phyloP scores from a whole-genome alignment of 208 protist genomes.

The Wallacemonas collosoma region DNA sequence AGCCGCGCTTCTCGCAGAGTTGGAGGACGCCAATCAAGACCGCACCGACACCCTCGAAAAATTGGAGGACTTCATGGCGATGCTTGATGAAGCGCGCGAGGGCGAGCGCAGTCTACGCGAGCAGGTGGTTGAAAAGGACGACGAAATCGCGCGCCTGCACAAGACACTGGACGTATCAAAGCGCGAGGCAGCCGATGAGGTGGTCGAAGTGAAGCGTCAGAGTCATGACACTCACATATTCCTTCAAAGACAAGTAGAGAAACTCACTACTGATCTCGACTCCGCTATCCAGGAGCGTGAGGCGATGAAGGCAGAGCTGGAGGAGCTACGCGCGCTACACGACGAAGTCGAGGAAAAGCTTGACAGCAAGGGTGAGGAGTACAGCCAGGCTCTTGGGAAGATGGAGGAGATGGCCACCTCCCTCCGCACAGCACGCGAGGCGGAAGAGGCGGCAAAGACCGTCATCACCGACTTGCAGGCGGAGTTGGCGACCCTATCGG shows the following conservation, averaged over 20 bases:
- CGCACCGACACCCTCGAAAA: conserved; percentile 30
- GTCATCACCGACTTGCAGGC: neutral
- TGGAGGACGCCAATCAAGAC: conserved; percentile 30
- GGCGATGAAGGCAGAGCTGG: neutral
- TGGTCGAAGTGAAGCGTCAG: neutral
- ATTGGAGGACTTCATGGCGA: conserved; percentile 40
- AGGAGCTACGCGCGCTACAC: neutral
- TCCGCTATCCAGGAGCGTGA: neutral
- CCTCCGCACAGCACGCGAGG: neutral
- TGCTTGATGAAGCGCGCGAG: conserved; percentile 37
- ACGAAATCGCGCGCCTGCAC: neutral
- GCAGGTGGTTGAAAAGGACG: neutral
- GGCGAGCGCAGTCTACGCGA: conserved; percentile 17
- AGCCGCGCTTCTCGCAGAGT: neutral
- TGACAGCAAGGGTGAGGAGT: conserved; percentile 3
- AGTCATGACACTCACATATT: neutral
- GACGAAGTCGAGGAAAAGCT: neutral
- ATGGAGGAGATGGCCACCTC: conserved; percentile 10
- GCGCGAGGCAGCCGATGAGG: neutral
- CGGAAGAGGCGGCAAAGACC: neutral
- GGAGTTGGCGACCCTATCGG: neutral
- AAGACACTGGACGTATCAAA: neutral
- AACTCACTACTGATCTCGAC: neutral
- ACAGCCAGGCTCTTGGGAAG: conserved; percentile 2
- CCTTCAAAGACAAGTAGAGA: neutral